Base-by-base conservation (phyloP, 1,284 basidiomycete species). In the Pseudozyma thailandica region DNA sequence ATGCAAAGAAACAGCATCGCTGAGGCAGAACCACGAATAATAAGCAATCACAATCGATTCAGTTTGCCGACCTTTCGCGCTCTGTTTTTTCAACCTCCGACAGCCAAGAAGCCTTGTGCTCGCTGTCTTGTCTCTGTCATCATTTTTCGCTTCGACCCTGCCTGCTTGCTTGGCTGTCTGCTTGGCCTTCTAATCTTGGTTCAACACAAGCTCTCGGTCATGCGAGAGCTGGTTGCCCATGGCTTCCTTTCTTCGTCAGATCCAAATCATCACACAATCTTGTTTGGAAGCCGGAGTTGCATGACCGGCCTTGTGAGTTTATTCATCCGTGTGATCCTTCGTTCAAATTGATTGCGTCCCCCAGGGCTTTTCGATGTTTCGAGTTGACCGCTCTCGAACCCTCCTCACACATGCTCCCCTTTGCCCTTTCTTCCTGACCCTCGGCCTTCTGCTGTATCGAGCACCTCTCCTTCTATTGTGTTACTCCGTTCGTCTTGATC, bases 101-200 rank as follows among this genome's bases (percentile, higher is more conserved):
- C 18, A 25, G 52, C 45, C 45, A 55, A 55, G 45, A 55, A 16
- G 38, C 45, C 42, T 47, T 23, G 52, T 26, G 45, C 16, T 47
- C 15, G 26, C 23, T 18, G 35, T 20, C 33, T 38, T 21, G 25
- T 30, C 52, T 54, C 38, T 55, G 52, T 48, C 52, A 42, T 55
- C 45, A 42, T 18, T 25, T 38, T 38, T 13, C 10, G 31, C 10
- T 35, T 41, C 39, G 18, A 21, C 39, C 8, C 20, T 4, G 39
- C 20, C 20, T 41, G 20, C 20, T 9, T 23, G 7, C 20, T 23
- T 21, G 18, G 7, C 15, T 21, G 6, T 21, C 39, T 41, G 9
- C 23, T 20, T 18, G 15, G 8, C 18, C 20, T 20, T 38, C 37
- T 38, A n/a, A n/a, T n/a, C n/a, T n/a, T n/a, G n/a, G n/a, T n/a